Conservation (phyloP, 495 filamentous ascomycete species). For the Astrocystis sublimbata region DNA sequence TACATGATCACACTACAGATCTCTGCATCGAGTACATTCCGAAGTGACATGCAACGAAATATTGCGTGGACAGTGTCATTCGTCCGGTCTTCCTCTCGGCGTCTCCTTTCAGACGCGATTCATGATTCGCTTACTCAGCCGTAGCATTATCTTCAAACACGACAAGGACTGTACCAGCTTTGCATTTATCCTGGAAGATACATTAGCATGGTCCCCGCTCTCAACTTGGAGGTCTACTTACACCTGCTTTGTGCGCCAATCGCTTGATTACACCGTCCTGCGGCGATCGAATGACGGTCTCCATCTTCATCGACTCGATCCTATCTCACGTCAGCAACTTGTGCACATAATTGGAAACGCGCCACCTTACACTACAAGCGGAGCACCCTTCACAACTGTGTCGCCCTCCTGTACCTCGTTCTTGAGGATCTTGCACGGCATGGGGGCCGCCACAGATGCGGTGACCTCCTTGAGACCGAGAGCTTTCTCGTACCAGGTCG, state of each 20-base stretch:
- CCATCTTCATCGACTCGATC: slow-evolving; percentile 99
- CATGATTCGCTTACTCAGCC: not conserved
- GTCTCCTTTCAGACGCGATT: not conserved
- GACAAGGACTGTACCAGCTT: slow-evolving; percentile 58
- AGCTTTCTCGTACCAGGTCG: slow-evolving; percentile 83
- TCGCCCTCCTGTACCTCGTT: slow-evolving; percentile 83
- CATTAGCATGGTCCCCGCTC: not conserved
- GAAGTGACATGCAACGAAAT: too few relatives aligned
- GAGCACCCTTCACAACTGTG: slow-evolving; percentile 78
- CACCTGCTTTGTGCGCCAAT: slow-evolving; percentile 83
- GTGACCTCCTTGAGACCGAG: slow-evolving; percentile 75
- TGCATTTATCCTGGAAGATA: slow-evolving; percentile 49
- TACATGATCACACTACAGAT: not conserved
- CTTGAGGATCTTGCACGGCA: slow-evolving; percentile 91
- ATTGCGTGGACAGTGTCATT: too few relatives aligned
- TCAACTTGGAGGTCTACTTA: slow-evolving; percentile 52
- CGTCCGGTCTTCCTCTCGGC: not conserved
- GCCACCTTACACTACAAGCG: slow-evolving; percentile 72
- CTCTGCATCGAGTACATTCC: too few relatives aligned
- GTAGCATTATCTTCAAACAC: slow-evolving; percentile 48
- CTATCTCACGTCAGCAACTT: slow-evolving; percentile 25
- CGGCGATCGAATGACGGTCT: slow-evolving; percentile 92
- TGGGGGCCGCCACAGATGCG: slow-evolving; percentile 82
- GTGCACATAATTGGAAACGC: not conserved
- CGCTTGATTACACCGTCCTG: slow-evolving; percentile 76